Base-by-base conservation (phyloP, 1,284 basidiomycete species). In the Stereum hirsutum region DNA sequence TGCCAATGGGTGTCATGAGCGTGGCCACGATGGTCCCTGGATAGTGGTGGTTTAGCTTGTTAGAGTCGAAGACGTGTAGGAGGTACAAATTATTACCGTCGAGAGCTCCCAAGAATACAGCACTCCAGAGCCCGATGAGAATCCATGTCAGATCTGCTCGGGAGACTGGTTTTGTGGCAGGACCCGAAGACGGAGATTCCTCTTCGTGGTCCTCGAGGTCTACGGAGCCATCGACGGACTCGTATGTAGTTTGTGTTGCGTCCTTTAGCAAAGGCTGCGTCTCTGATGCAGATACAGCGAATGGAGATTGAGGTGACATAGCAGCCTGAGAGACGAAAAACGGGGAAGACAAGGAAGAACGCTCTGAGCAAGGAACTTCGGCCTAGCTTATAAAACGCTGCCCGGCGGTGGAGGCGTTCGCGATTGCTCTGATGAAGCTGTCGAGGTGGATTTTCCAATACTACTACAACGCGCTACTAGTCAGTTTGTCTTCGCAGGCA, bases 11-110 rank as follows among this genome's bases (percentile, higher is more conserved):
- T 19, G 81, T 74, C 45, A 87, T 64, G 37, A 90, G 70, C 1
- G 87, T 89, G 25, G 87, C 87, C 47, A 85, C 82, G 51, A 87
- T 76, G 6, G 82, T 87, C 47, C 81, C 81, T 86, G 41, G 12
- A 42, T 26, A n/a, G 14, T 24, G n/a, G 2, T 38, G 50, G 6
- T 46, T 47, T 49, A 48, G 54, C 51, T 43, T 54, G 47, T 34
- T 43, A 46, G 23, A 39, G 45, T 26, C 21, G 45, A 33, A 25
- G 15, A 32, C 14, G 52, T 43, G 30, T 34, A 46, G 47, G 39
- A 41, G 47, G 23, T 21, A 38, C 28, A 35, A 38, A 24, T 41
- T 49, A 41, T 43, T 61, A 77, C 87, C 86, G 57, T 92, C 88
- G 51, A 92, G 72, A 39, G 88, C 82, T 51, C 82, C 83, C 33